Base-by-base conservation (phyloP, 192 early-diverging fungal genomes). In the Linnemannia hyalina region DNA sequence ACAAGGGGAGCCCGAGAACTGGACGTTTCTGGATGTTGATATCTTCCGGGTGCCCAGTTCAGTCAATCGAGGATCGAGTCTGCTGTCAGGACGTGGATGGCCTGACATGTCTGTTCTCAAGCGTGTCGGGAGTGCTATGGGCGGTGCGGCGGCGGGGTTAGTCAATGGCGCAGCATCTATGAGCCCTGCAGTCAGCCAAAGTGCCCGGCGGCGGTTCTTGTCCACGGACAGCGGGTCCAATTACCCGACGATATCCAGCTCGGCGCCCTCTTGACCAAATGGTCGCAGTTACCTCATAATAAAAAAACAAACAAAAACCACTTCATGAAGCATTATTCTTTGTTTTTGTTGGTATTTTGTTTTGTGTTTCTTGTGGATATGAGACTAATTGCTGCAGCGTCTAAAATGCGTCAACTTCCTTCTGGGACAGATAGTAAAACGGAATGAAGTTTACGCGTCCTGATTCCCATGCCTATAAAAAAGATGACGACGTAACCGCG, bases 1-100 rank as follows among this genome's bases (percentile, higher is more conserved):
- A 10, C 63, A 70, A 9, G 65, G 77, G 0, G 74, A 82, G 40
- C 80, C 84, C 52, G 84, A 86, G 60, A 86, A 86, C 55, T 86
- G 84, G 84, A 86, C 84, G 4, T 81, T 86, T 68, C 75, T 86
- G 10, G 84, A 86, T 47, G 63, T 86, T 1, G 84, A 86, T 60
- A 86, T 75, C 18, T 77, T 74, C 10, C 75, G 76, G 11, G 76
- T 80, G 1, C 84, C 84, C 18, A 81, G 72, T 52, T 81, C 84
- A 1, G 69, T 65, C 36, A 86, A 77, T 41, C 70, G 52, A 41
- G 79, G 55, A 4, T 40, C 75, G 16, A 70, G 84, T 26, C 22
- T 86, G 26, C 38, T 86, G 26, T 63, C 78, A 35, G 80, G 84
- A 29, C 75, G 78, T 18, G 83, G 57, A 3, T 86, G 84, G 84